Evolutionary conservation across 164 flowering plant species (phyloP).

Genomic region (Warburgia ugandensis): DNA sequence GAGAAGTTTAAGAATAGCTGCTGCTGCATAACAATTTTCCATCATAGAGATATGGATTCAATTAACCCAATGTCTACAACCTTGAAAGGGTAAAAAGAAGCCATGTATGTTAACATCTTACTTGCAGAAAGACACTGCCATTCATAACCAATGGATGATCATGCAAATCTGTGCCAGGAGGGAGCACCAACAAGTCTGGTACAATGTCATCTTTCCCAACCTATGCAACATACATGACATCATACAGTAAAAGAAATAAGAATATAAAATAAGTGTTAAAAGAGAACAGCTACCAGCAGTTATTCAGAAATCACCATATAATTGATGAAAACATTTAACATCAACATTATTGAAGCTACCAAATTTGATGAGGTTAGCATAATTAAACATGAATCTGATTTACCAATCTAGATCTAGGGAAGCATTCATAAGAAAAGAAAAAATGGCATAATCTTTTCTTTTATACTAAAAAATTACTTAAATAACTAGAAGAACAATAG

Average conservation of each 20-base stretch:
- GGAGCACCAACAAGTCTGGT: conserved; percentile 70
- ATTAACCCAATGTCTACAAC: no score
- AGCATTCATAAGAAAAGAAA: no score
- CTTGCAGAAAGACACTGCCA: conserved; percentile 86
- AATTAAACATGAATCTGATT: background rate
- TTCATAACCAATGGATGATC: conserved; percentile 60
- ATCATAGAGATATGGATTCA: no score
- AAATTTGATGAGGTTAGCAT: background rate
- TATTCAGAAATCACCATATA: background rate
- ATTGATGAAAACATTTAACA: background rate
- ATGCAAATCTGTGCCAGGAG: conserved; percentile 81
- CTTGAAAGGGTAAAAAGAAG: background rate
- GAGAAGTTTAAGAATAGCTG: no score
- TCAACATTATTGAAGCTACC: background rate
- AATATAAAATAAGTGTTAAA: background rate
- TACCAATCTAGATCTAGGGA: no score
- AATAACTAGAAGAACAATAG: no score
- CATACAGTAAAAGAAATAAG: background rate
- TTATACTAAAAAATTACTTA: no score
- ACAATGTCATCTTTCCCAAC: conserved; percentile 72
- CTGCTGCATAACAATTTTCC: no score
- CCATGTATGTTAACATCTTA: conserved; percentile 19
- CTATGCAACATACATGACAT: conserved; percentile 23
- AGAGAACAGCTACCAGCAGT: background rate
- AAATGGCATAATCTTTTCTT: no score